Percentiles rank a stretch among this genome's conserved stretches.
These are phyloP conservation scores for Colletotrichum sp. DNA, from an alignment of 2,329 filamentous ascomycete genomes.

Conservation along the genomic window DNA sequence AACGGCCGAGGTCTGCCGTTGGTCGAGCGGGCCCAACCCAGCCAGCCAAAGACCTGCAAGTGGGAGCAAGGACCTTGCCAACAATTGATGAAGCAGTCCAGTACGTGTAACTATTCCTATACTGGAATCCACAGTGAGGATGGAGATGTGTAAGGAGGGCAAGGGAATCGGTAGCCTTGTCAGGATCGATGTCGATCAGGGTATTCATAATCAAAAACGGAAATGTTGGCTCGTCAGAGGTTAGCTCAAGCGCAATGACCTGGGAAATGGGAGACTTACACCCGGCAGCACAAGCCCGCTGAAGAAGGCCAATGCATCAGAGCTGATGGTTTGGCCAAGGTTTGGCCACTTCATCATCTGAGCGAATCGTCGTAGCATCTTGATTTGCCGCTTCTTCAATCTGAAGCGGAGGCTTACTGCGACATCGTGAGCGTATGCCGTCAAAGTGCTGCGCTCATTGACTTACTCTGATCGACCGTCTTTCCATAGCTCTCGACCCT, in stretches of 20 bases:
- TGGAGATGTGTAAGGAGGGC: conserved; percentile 72
- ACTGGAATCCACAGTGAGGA: conserved; percentile 76
- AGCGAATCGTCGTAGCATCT: conserved; percentile 72
- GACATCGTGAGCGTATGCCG: neutral
- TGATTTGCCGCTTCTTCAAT: conserved; percentile 70
- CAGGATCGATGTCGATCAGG: conserved; percentile 76
- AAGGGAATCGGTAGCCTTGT: conserved; percentile 68
- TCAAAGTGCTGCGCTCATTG: neutral
- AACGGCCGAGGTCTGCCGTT: conserved; percentile 68
- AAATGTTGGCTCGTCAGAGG: conserved; percentile 54
- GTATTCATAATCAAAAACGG: conserved; percentile 82
- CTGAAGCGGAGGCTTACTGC: conserved; percentile 67
- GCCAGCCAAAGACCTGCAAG: conserved; percentile 72
- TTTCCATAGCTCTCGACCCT: conserved; percentile 66
- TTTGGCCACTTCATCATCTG: conserved; percentile 81
- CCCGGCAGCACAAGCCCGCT: conserved; percentile 76
- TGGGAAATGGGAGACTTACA: conserved; percentile 41
- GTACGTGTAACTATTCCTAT: conserved; percentile 76
- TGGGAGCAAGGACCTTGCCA: conserved; percentile 76
- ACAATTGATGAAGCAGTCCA: conserved; percentile 77
- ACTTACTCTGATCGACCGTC: conserved; percentile 55
- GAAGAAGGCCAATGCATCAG: conserved; percentile 79
- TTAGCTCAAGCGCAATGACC: neutral
- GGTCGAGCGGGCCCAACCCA: conserved; percentile 78
- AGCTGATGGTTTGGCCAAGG: conserved; percentile 68